A percentile compares a stretch with the other conserved stretches of the same genome.
Conservation (phyloP, 345 rosid species). For the Limnanthes douglasii region DNA sequence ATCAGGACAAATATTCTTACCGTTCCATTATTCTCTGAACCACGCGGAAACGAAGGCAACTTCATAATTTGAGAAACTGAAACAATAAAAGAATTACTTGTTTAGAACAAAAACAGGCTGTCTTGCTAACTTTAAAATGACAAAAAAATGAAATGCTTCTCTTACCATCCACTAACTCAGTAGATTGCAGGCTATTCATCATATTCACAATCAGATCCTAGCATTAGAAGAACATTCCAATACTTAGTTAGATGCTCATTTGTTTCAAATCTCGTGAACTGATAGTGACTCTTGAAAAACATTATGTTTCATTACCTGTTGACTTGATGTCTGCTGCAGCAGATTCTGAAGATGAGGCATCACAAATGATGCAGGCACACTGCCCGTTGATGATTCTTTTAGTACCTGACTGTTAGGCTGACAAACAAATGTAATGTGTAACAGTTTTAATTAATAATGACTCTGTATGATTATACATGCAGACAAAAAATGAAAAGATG, state of each 20-base stretch:
- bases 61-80: constrained; percentile 73
- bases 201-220: constrained; percentile 72
- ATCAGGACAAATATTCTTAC: constrained; percentile 21
- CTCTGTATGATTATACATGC: not conserved
- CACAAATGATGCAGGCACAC: constrained; percentile 24
- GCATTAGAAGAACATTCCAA: constrained; percentile 9
- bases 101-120: not conserved
- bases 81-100: constrained; percentile 7
- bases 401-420: constrained; percentile 46
- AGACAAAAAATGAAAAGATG: not conserved
- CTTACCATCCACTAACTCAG: constrained; percentile 62
- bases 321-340: constrained; percentile 70
- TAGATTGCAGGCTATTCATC: constrained; percentile 49
- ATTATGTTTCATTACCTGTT: constrained; percentile 45
- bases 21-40: constrained; percentile 55
- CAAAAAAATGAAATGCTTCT: constrained; percentile 6
- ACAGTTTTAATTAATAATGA: constrained; percentile 2
- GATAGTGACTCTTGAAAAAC: not conserved
- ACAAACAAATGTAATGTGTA: constrained; percentile 4
- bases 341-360: constrained; percentile 85
- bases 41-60: constrained; percentile 59
- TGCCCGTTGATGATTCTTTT: constrained; percentile 34
- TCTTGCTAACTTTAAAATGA: constrained; percentile 3
- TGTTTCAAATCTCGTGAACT: constrained; percentile 1
- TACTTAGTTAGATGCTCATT: not conserved